Evolutionary conservation across 306 rosid genomes (phyloP), one percentile per base, ranked within the genome.

Genomic region (Cicer bijugum): DNA sequence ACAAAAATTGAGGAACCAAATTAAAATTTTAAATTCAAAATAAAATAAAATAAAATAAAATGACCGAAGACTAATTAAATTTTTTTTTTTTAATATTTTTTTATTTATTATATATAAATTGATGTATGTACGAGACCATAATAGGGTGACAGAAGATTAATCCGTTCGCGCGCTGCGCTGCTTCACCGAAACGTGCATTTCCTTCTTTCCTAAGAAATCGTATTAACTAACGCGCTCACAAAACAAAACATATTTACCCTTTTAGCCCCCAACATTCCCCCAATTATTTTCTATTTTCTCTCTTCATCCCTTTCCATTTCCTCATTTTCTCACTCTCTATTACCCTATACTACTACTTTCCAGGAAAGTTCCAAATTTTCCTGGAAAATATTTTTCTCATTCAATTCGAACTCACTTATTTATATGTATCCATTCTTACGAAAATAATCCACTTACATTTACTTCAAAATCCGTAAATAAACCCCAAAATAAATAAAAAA

Each of bases 281-380:
- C 44, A 43, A 77, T 48, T 8, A 28, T 63, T 15, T 20, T 38
- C 2, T 8, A 28, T 63, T 15, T 20, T 38, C 2, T 50, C 4
- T 15, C 67, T 5, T 20, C 11, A 12, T 50, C 19, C 55, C 4
- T 37, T 23, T 12, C 14, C 37, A 7, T 47, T 19, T 0, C 55
- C 71, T 0, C 40, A 33, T 58, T 51, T 45, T 16, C 40, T 48
- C 69, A 72, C 55, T 58, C 5, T 40, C 56, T 73, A 23, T n/a
- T 14, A 14, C 17, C 63, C 4, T 12, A 7, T 33, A 67, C 38
- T 4, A 40, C 16, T 38, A 1, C 6, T 77, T 84, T 77, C 80
- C 87, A 73, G 82, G 82, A 77, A 80, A 81, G 72, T 81, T 80
- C 2, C 1, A n/a, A 11, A 59, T 69, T 73, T 84, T 84, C 82